Percentiles rank a stretch among this genome's conserved stretches.
phyloP scores from a whole-genome alignment of 2,329 filamentous ascomycete species.

The Fusarium sororula region DNA sequence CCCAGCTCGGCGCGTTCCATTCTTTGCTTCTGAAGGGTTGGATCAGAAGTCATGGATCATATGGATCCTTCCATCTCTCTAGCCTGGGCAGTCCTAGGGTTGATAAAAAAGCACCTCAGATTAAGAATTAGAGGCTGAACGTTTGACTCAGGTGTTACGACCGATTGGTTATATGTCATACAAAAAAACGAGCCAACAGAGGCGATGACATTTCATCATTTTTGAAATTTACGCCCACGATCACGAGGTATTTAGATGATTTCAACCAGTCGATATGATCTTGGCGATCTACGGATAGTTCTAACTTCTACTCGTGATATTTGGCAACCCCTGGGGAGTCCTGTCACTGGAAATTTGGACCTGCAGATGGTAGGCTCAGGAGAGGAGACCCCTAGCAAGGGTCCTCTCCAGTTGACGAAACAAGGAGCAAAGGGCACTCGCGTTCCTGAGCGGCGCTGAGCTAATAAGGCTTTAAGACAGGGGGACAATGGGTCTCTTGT shows the following conservation, averaged over 20 bases:
- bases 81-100: background rate
- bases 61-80: slow-evolving; percentile 6
- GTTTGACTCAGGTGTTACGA: background rate
- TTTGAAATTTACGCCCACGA: background rate
- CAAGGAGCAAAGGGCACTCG: slow-evolving; percentile 27
- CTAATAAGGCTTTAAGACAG: slow-evolving; percentile 21
- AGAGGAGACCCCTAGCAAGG: slow-evolving; percentile 40
- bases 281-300: background rate
- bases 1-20: slow-evolving; percentile 23
- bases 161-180: background rate
- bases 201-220: background rate
- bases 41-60: slow-evolving; percentile 25
- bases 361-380: slow-evolving; percentile 36
- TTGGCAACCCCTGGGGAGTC: slow-evolving; percentile 12
- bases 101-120: background rate
- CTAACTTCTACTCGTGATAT: background rate
- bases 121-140: background rate
- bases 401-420: slow-evolving; percentile 32
- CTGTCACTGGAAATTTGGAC: slow-evolving; percentile 43
- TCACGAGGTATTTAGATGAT: background rate
- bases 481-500: slow-evolving; percentile 15
- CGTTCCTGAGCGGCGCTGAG: slow-evolving; percentile 21
- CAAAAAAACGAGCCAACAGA: background rate
- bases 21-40: slow-evolving; percentile 29
- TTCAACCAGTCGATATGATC: background rate